Conservation (phyloP, 345 rosid genomes). For the Eucalyptus camaldulensis region DNA sequence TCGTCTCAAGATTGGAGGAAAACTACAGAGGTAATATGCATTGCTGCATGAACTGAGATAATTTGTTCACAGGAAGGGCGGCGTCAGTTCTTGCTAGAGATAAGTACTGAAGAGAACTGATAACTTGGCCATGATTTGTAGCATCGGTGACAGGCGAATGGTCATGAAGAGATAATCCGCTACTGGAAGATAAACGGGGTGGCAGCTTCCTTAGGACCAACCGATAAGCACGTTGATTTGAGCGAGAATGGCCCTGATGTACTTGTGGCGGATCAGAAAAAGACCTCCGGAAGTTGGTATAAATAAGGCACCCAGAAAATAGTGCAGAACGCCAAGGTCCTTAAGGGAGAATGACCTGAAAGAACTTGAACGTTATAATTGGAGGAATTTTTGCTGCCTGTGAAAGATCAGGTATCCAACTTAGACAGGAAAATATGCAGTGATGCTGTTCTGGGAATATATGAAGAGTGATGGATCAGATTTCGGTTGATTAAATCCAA, state of each 20-base stretch:
- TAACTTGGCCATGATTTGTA: background rate
- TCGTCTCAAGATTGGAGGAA: background rate
- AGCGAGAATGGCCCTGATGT: background rate
- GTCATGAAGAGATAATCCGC: background rate
- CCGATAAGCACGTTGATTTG: background rate
- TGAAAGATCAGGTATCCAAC: background rate
- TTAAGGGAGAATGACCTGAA: background rate
- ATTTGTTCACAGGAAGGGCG: background rate
- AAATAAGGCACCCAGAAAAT: background rate
- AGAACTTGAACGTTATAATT: background rate
- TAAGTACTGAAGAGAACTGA: background rate
- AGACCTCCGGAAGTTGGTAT: background rate
- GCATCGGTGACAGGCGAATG: background rate
- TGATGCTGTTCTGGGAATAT: background rate
- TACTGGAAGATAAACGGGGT: background rate
- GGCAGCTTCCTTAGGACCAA: background rate
- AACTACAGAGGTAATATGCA: background rate
- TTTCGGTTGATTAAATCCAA: background rate
- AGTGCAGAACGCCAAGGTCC: background rate
- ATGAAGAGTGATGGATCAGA: background rate
- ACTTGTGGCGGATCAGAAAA: background rate
- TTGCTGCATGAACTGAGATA: background rate
- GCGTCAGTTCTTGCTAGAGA: background rate
- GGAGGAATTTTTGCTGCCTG: background rate
- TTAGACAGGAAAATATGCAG: background rate